phyloP scores from a whole-genome alignment of 1,284 basidiomycete genomes.

The Trichosporon coremiiforme region DNA sequence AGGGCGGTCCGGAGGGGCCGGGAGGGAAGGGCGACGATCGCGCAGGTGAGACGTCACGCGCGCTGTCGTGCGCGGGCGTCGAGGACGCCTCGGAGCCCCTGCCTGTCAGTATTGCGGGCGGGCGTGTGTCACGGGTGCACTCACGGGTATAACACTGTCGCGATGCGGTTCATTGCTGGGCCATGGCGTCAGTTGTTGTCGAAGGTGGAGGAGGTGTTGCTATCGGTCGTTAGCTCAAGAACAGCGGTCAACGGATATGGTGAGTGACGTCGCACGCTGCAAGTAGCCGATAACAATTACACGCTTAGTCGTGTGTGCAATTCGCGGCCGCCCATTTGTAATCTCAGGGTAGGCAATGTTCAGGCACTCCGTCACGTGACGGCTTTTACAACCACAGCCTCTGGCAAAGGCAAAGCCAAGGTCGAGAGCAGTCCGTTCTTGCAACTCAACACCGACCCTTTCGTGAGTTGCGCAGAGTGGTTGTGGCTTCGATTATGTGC shows the following conservation, averaged over 20 bases:
- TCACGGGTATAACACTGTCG: constrained; percentile 39
- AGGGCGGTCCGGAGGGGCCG: background rate
- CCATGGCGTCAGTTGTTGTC: background rate
- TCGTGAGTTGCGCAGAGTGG: background rate
- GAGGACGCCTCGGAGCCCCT: constrained; percentile 29
- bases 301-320: constrained; percentile 6
- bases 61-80: constrained; percentile 17
- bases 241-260: background rate
- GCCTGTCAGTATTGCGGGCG: constrained; percentile 11
- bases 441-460: background rate
- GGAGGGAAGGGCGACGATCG: constrained; percentile 20
- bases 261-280: constrained; percentile 4
- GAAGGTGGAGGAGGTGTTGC: background rate
- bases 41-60: constrained; percentile 16
- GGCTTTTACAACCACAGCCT: background rate
- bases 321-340: background rate
- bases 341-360: constrained; percentile 5
- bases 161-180: constrained; percentile 38
- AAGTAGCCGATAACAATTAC: background rate
- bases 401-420: background rate
- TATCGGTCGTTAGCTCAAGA: background rate
- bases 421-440: background rate
- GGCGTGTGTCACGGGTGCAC: background rate
- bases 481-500: background rate
- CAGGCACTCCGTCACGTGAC: background rate